Percentiles rank a stretch among this genome's conserved stretches.
phyloP scores from a whole-genome alignment of 495 filamentous ascomycete genomes.

The Podospora pseudoanserina region DNA sequence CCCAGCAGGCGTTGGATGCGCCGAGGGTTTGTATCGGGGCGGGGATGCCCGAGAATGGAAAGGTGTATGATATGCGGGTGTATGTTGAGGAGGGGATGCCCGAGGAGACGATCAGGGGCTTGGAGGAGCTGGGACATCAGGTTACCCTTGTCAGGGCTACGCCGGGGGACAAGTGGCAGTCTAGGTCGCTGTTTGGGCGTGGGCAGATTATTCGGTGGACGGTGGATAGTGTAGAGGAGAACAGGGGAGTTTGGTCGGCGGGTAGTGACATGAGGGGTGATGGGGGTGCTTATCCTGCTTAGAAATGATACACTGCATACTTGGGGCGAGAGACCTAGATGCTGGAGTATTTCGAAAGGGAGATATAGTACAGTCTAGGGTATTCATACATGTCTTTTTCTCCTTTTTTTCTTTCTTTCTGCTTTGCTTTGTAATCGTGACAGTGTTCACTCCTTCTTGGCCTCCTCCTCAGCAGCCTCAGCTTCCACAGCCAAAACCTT shows the following conservation, averaged over 20 bases:
- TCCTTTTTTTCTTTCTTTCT: constrained; percentile 6
- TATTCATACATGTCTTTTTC: constrained; percentile 5
- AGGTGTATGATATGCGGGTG: constrained; percentile 46
- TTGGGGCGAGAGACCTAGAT: constrained; percentile 1
- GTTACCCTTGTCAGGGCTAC: constrained; percentile 55
- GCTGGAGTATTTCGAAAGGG: constrained; percentile 1
- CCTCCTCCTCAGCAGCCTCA: constrained; percentile 15
- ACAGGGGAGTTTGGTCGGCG: constrained; percentile 67
- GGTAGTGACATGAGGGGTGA: constrained; percentile 89
- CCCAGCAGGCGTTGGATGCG: constrained; percentile 87
- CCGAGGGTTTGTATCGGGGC: constrained; percentile 81
- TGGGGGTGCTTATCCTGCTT: constrained; percentile 70
- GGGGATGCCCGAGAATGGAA: constrained; percentile 53
- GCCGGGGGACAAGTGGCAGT: constrained; percentile 57
- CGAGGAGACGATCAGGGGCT: constrained; percentile 58
- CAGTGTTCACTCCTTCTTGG: constrained; percentile 23
- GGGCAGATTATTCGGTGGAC: constrained; percentile 79
- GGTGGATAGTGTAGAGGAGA: constrained; percentile 61
- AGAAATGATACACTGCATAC: not conserved
- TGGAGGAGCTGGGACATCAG: constrained; percentile 68
- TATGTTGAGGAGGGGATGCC: constrained; percentile 84
- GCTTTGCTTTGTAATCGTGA: not conserved
- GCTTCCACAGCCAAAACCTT: constrained; percentile 54
- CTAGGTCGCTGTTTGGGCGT: constrained; percentile 74
- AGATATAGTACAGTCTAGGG: constrained; percentile 11